These are phyloP conservation scores for Euphorbia pulcherrima DNA, from an alignment of 345 rosid genomes.

Conservation along the genomic window DNA sequence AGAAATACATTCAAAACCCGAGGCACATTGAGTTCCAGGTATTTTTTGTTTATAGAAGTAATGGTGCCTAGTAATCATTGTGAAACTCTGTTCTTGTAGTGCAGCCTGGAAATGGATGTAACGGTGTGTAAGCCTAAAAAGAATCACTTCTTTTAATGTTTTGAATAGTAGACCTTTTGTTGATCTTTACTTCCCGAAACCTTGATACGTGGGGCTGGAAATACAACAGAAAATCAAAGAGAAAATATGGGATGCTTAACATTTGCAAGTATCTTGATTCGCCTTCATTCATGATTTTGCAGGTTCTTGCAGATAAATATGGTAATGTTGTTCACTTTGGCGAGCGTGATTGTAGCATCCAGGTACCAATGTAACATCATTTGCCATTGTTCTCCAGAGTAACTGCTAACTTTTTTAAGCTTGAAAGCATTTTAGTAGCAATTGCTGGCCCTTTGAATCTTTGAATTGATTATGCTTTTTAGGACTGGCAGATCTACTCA, in stretches of 20 bases:
- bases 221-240: background rate
- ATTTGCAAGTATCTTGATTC: background rate
- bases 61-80: background rate
- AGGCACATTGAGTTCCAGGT: slow-evolving; percentile 99
- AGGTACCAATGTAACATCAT: slow-evolving; percentile 43
- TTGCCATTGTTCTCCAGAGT: background rate
- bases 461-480: background rate
- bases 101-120: slow-evolving; percentile 1
- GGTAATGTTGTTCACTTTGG: slow-evolving; percentile 99
- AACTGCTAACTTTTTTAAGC: background rate
- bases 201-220: background rate
- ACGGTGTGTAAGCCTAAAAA: too few relatives aligned
- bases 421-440: background rate
- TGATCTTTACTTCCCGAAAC: background rate
- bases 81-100: background rate
- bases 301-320: slow-evolving; percentile 95
- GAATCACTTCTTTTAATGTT: background rate
- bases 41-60: slow-evolving; percentile 3
- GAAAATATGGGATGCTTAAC: background rate
- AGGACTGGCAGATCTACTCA: background rate
- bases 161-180: background rate
- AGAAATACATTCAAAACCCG: slow-evolving; percentile 89
- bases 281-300: slow-evolving; percentile 27
- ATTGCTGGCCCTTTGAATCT: background rate
- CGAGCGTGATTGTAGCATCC: slow-evolving; percentile 99